Percentiles rank a stretch among this genome's conserved stretches.
Evolutionary conservation across 2,329 filamentous ascomycete genomes (phyloP).

Genomic region (Paecilomyces fulvus): DNA sequence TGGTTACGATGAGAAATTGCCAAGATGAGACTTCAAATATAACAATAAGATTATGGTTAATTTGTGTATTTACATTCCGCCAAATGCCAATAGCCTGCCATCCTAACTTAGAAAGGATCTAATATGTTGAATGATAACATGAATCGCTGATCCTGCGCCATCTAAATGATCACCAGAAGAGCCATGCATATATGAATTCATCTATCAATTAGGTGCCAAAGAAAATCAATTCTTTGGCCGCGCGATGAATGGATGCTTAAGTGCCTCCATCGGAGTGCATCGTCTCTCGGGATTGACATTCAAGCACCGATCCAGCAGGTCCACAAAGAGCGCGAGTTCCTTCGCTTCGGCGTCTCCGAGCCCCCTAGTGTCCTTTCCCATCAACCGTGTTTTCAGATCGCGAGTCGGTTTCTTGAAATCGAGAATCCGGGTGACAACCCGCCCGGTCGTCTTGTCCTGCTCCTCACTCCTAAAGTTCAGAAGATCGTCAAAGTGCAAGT

Average conservation of each 20-base stretch:
- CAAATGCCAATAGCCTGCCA: neutral
- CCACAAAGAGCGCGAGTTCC: conserved; percentile 75
- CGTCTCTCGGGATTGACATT: conserved; percentile 87
- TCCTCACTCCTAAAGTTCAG: conserved; percentile 79
- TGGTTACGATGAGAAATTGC: too few relatives aligned
- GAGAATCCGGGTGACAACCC: conserved; percentile 48
- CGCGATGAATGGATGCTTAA: conserved; percentile 80
- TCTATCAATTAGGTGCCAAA: neutral
- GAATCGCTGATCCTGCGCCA: neutral
- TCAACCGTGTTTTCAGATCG: conserved; percentile 72
- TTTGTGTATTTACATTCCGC: neutral
- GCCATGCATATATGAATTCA: neutral
- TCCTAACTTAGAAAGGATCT: neutral
- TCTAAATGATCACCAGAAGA: neutral
- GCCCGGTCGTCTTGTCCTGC: conserved; percentile 76
- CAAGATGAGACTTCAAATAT: neutral
- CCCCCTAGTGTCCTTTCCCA: conserved; percentile 60
- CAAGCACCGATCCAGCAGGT: conserved; percentile 81
- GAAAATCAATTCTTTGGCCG: conserved; percentile 25
- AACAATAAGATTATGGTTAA: neutral
- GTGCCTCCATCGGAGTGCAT: conserved; percentile 74
- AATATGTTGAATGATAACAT: neutral
- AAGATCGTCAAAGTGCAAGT: conserved; percentile 74
- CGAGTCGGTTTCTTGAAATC: conserved; percentile 60
- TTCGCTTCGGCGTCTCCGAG: conserved; percentile 66